A percentile compares a stretch with the other conserved stretches of the same genome.
phyloP scores from a whole-genome alignment of 139 green algal genomes.

The Deuterostichococcus epilithicus region DNA sequence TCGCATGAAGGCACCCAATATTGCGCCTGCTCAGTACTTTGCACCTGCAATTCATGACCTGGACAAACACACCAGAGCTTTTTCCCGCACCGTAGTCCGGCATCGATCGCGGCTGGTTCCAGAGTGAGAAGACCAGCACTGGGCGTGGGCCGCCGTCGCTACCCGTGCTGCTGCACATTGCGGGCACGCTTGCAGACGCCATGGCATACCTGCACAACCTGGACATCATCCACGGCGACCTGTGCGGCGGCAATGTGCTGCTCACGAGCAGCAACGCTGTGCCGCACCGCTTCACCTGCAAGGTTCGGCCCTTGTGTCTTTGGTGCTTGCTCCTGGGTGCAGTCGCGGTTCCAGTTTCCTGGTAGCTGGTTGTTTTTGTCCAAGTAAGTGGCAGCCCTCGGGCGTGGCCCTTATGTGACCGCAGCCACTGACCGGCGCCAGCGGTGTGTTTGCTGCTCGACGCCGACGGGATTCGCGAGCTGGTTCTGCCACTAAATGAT shows the following conservation, averaged over 20 bases:
- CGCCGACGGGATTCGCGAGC: no score
- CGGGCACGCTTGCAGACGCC: conserved; percentile 29
- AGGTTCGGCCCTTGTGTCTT: conserved; percentile 5
- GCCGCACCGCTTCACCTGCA: conserved; percentile 39
- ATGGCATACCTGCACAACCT: conserved; percentile 40
- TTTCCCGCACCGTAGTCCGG: conserved; percentile 2
- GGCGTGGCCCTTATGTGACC: no score
- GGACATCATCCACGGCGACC: conserved; percentile 44
- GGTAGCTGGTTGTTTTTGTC: no score
- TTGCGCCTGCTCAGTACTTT: no score
- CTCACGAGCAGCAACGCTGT: conserved; percentile 23
- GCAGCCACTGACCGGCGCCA: no score
- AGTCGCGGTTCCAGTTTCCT: no score
- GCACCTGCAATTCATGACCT: no score
- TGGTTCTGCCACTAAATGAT: no score
- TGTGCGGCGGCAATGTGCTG: conserved; percentile 51
- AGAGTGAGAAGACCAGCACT: neutral
- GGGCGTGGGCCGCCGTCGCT: neutral
- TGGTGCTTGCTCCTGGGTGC: neutral
- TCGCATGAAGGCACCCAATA: no score
- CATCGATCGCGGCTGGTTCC: conserved; percentile 26
- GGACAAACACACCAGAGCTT: neutral
- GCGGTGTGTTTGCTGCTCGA: no score
- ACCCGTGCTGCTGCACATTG: conserved; percentile 9
- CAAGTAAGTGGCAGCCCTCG: no score